Evolutionary conservation across 805 yeast species (phyloP).

Genomic region (Cyberlindnera veronae): DNA sequence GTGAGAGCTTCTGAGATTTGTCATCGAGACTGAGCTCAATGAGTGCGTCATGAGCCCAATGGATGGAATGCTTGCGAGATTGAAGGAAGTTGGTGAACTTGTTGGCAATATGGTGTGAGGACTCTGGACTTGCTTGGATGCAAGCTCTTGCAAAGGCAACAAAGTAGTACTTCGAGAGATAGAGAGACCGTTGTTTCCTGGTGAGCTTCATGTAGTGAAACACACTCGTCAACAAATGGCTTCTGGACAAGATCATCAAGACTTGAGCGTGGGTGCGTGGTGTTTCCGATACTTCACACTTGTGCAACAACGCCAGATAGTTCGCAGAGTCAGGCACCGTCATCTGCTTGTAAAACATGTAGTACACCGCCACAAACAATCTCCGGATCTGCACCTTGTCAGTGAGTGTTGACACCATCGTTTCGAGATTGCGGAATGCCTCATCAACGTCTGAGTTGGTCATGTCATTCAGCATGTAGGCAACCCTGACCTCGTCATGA

Average conservation of each 20-base stretch:
- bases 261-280: slow-evolving; percentile 3
- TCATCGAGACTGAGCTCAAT: not conserved
- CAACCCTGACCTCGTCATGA: slow-evolving; percentile 11
- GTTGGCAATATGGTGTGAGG: slow-evolving; percentile 1
- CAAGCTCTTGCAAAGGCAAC: slow-evolving; percentile 8
- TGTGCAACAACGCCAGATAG: slow-evolving; percentile 11
- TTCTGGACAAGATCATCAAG: slow-evolving; percentile 6
- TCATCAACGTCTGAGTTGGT: slow-evolving; percentile 3
- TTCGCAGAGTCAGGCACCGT: slow-evolving; percentile 8
- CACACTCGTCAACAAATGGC: not conserved
- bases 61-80: not conserved
- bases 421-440: slow-evolving; percentile 7
- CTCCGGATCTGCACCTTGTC: slow-evolving; percentile 2
- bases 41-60: slow-evolving; percentile 6
- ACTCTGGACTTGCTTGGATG: slow-evolving; percentile 1
- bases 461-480: slow-evolving; percentile 6
- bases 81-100: slow-evolving; percentile 5
- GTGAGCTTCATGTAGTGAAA: slow-evolving; percentile 6
- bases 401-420: not conserved
- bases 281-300: slow-evolving; percentile 9
- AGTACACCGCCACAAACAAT: slow-evolving; percentile 8
- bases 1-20: not conserved
- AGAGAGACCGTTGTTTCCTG: not conserved
- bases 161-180: slow-evolving; percentile 5
- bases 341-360: slow-evolving; percentile 8